A percentile compares a stretch with the other conserved stretches of the same genome.
Conservation (phyloP, 306 rosid species). For the Medicago arabica region DNA sequence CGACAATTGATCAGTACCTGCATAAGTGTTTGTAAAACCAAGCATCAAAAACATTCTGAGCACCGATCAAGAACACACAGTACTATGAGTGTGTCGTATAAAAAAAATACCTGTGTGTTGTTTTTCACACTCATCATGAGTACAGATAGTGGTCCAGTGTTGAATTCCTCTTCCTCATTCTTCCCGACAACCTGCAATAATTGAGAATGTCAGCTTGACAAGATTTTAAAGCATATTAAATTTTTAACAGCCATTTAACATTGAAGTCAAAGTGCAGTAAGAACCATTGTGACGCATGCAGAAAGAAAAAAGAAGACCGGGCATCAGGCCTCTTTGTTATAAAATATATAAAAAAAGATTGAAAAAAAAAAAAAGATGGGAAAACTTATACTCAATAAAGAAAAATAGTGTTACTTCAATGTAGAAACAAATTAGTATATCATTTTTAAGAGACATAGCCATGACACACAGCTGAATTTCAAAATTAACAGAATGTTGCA, state of each 20-base stretch:
- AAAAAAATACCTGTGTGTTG: conserved; percentile 71
- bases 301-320: neutral
- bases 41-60: neutral
- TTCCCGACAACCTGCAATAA: conserved; percentile 48
- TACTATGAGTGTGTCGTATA: neutral
- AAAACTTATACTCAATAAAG: no score
- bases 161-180: conserved; percentile 92
- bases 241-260: neutral
- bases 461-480: no score
- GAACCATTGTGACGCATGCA: neutral
- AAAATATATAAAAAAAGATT: no score
- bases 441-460: no score
- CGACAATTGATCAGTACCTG: conserved; percentile 92
- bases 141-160: conserved; percentile 89
- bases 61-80: neutral
- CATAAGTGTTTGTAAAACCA: neutral
- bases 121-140: conserved; percentile 97
- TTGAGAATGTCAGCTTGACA: neutral
- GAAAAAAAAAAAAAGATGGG: no score
- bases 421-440: neutral
- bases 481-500: no score
- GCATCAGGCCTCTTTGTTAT: no score
- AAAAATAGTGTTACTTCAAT: neutral
- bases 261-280: neutral
- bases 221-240: neutral